Percentiles rank a stretch among this genome's conserved stretches.
Evolutionary conservation across 768 basidiomycete genomes (phyloP).

Genomic region (Austroboletus eburneus): DNA sequence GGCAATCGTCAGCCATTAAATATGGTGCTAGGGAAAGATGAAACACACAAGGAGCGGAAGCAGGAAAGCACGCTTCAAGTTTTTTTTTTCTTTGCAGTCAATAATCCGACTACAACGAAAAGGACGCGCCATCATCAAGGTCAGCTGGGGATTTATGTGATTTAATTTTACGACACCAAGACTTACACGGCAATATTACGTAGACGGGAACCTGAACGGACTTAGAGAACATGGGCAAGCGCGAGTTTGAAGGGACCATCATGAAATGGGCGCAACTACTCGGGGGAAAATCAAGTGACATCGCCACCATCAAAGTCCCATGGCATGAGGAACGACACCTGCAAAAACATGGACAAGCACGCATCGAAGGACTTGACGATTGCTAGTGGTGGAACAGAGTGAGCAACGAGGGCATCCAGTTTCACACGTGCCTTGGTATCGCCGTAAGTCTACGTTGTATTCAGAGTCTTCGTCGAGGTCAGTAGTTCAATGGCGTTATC

Average conservation of each 20-base stretch:
- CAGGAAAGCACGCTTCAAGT: not conserved
- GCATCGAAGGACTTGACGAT: no score
- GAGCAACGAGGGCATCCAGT: no score
- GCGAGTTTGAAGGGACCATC: not conserved
- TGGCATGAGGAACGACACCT: not conserved
- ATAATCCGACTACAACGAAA: not conserved
- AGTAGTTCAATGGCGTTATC: no score
- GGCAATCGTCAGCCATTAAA: not conserved
- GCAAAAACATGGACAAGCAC: no score
- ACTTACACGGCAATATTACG: not conserved
- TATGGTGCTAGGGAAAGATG: not conserved
- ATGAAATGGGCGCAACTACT: not conserved
- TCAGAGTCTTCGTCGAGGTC: no score
- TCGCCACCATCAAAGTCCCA: not conserved
- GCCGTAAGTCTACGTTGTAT: no score
- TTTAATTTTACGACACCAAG: not conserved
- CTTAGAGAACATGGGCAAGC: no score
- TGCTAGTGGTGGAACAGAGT: not conserved
- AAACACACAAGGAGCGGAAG: not conserved
- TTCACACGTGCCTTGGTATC: not conserved
- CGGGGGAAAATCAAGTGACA: not conserved
- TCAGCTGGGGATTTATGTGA: conserved; percentile 6
- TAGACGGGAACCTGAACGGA: not conserved
- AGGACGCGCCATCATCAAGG: not conserved
- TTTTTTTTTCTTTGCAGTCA: no score